Conservation (phyloP, 371 early-diverging fungal species). For the Actinomortierella wolfii region DNA sequence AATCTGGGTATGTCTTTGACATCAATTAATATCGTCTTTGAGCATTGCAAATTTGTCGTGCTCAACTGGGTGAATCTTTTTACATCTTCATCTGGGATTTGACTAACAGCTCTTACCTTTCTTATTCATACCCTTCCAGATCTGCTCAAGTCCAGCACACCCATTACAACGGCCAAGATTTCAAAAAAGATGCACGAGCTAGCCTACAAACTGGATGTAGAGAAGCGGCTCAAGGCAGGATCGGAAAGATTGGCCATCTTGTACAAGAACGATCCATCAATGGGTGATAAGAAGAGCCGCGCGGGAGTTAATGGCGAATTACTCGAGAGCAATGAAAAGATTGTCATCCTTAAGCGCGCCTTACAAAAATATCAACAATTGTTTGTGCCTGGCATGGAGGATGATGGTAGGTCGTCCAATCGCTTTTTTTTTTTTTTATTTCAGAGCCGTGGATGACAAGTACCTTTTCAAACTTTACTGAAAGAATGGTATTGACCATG, state of each 20-base stretch:
- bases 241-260: slow-evolving; percentile 57
- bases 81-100: slow-evolving; percentile 1
- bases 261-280: slow-evolving; percentile 48
- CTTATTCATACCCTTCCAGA: slow-evolving; percentile 44
- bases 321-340: slow-evolving; percentile 79
- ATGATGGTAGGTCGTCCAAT: slow-evolving; percentile 64
- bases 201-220: slow-evolving; percentile 87
- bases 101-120: neutral
- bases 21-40: neutral
- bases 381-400: slow-evolving; percentile 75
- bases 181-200: slow-evolving; percentile 85
- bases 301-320: slow-evolving; percentile 70
- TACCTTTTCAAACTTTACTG: no score
- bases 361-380: slow-evolving; percentile 85
- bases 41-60: no score
- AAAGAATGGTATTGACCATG: no score
- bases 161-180: slow-evolving; percentile 83
- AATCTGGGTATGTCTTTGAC: slow-evolving; percentile 55
- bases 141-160: slow-evolving; percentile 74
- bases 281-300: slow-evolving; percentile 65
- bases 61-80: no score
- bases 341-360: slow-evolving; percentile 77
- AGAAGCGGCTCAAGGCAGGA: slow-evolving; percentile 84
- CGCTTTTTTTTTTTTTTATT: no score
- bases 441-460: no score